Percentiles rank a stretch among this genome's conserved stretches.
Evolutionary conservation across 345 rosid species (phyloP).

Genomic region (Xanthoceras sorbifolium): DNA sequence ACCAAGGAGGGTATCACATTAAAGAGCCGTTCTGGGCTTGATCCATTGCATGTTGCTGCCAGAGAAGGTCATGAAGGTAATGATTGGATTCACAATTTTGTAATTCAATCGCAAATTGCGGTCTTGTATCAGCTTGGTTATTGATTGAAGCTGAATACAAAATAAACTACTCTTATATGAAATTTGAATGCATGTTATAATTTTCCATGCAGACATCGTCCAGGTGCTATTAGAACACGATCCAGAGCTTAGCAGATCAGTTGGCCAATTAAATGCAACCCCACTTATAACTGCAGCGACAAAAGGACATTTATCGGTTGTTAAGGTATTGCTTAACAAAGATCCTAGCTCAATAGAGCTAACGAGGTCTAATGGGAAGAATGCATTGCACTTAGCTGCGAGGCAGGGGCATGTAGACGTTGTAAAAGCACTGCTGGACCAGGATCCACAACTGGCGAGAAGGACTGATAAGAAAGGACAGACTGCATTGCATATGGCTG

Average conservation of each 20-base stretch:
- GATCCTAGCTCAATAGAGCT: slow-evolving; percentile 66
- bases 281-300: slow-evolving; percentile 86
- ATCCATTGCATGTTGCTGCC: slow-evolving; percentile 81
- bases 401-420: slow-evolving; percentile 90
- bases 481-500: slow-evolving; percentile 95
- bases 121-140: no score
- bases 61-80: slow-evolving; percentile 84
- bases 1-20: slow-evolving; percentile 57
- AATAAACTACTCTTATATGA: no score
- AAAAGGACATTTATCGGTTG: slow-evolving; percentile 67
- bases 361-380: slow-evolving; percentile 76
- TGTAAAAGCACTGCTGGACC: slow-evolving; percentile 62
- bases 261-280: slow-evolving; percentile 81
- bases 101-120: background rate
- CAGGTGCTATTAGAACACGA: slow-evolving; percentile 68
- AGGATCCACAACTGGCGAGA: slow-evolving; percentile 76
- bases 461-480: slow-evolving; percentile 92
- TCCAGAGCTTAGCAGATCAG: slow-evolving; percentile 61
- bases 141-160: no score
- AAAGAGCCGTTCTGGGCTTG: slow-evolving; percentile 72
- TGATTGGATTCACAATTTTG: background rate
- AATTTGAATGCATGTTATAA: no score
- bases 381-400: slow-evolving; percentile 86
- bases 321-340: slow-evolving; percentile 59
- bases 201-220: slow-evolving; percentile 68